Base-by-base conservation (phyloP, 495 filamentous ascomycete species). In the Penicillium flavigenum region DNA sequence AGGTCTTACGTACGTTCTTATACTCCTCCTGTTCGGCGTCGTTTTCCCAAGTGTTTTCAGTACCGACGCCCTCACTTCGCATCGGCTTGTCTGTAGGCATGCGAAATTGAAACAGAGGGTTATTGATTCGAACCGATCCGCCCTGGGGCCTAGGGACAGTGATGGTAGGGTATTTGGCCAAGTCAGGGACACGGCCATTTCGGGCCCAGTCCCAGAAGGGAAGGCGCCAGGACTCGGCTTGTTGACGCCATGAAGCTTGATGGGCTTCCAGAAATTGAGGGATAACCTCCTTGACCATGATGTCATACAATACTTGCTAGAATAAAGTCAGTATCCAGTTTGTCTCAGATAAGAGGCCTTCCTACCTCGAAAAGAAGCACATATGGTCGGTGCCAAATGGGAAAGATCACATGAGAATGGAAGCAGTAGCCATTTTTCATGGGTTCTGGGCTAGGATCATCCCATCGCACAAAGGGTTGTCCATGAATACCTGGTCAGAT, bases 191-290 rank as follows among this genome's bases (percentile, higher is more conserved):
- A 43, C 57, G 69, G 53, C 74, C 58, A 48, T 69, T 75, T 20
- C 63, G 61, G 3, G 78, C 79, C 82, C 82, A 84, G 67, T 85
- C 82, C 73, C 80, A 85, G 58, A 79, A 85, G 2, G 81, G 81
- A 11, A 81, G 54, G 5, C 82, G 72, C 51, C 82, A 76, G 7
- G 72, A 71, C 17, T 70, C 63, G 31, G 81, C 83, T 1, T 80
- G 81, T 54, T 69, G 69, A 51, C 67, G 60, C 51, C 74, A 73
- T 19, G 41, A 47, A 16, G 41, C 42, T 29, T 56, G 58, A 32
- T 62, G 51, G 14, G 57, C 34, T 45, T 46, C 44, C 1, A 68
- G 66, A 31, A 70, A 73, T 9, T 54, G 55, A n/a, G 46, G 48
- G 17, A 71, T 67, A 29, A 74, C 66, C 14, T 59, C 45, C 34